Conservation (phyloP, 1,284 basidiomycete species). For the Papiliotrema fonsecae region DNA sequence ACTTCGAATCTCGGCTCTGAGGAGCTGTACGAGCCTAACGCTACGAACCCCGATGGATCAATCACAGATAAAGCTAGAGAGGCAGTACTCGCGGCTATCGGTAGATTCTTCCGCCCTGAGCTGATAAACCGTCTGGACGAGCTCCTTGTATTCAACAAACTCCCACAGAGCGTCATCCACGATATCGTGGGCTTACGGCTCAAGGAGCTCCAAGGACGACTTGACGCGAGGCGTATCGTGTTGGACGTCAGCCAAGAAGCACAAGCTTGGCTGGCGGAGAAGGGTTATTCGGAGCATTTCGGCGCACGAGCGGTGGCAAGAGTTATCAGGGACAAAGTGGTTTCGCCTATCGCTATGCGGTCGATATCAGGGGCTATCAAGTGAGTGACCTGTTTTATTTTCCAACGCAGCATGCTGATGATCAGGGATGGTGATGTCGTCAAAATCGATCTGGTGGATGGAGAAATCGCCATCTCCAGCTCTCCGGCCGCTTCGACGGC, state of each 20-base stretch:
- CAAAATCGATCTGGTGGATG: conserved; percentile 53
- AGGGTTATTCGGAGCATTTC: conserved; percentile 81
- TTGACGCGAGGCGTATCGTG: conserved; percentile 63
- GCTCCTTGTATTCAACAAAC: conserved; percentile 83
- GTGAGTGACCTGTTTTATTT: conserved; percentile 48
- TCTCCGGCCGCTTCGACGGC: conserved; percentile 7
- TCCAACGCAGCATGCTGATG: neutral
- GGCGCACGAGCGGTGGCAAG: conserved; percentile 77
- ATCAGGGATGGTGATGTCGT: conserved; percentile 59
- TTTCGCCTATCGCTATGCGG: conserved; percentile 72
- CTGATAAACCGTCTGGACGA: conserved; percentile 84
- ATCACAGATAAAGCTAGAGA: conserved; percentile 62
- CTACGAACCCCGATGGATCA: conserved; percentile 62
- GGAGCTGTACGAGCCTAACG: conserved; percentile 65
- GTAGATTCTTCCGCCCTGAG: conserved; percentile 81
- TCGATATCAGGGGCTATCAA: conserved; percentile 68
- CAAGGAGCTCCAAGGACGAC: conserved; percentile 63
- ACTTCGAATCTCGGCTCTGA: conserved; percentile 82
- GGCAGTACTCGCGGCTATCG: conserved; percentile 69
- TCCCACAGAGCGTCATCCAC: conserved; percentile 66
- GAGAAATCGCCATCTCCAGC: conserved; percentile 44
- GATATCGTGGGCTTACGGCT: conserved; percentile 73
- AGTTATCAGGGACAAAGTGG: conserved; percentile 69
- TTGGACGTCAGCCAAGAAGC: conserved; percentile 66
- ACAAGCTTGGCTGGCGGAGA: conserved; percentile 65